A percentile compares a stretch with the other conserved stretches of the same genome.
Conservation (phyloP, 2,329 filamentous ascomycete genomes). For the Trichoderma sp. region DNA sequence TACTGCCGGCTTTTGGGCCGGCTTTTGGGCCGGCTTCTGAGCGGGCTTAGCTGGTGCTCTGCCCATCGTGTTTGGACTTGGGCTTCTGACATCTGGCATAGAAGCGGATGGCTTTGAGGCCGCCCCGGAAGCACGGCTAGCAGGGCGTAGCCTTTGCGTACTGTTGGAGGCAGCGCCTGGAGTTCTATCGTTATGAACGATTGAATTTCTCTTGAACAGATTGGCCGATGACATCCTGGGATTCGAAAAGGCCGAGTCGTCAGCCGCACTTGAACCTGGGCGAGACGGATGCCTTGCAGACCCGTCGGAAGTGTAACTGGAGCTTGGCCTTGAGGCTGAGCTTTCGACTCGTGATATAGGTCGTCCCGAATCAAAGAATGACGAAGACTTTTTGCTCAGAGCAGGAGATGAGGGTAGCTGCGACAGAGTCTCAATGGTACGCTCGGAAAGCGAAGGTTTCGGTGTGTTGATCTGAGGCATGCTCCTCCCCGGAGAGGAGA, state of each 20-base stretch:
- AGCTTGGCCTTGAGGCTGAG: slow-evolving; percentile 54
- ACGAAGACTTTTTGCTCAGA: slow-evolving; percentile 64
- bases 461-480: slow-evolving; percentile 31
- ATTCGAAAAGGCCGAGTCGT: slow-evolving; percentile 39
- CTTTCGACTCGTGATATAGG: slow-evolving; percentile 52
- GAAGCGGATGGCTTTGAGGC: slow-evolving; percentile 31
- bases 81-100: slow-evolving; percentile 33
- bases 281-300: slow-evolving; percentile 55
- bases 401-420: slow-evolving; percentile 77
- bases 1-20: slow-evolving; percentile 49
- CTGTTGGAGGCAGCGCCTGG: slow-evolving; percentile 28
- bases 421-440: slow-evolving; percentile 82
- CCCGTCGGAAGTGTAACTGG: slow-evolving; percentile 61
- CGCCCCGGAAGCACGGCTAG: slow-evolving; percentile 28
- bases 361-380: slow-evolving; percentile 70
- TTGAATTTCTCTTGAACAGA: slow-evolving; percentile 46
- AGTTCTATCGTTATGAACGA: slow-evolving; percentile 42
- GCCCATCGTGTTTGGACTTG: slow-evolving; percentile 43
- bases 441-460: slow-evolving; percentile 70
- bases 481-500: slow-evolving; percentile 19
- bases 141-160: slow-evolving; percentile 30
- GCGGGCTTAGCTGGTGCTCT: slow-evolving; percentile 41
- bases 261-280: slow-evolving; percentile 56
- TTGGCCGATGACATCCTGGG: slow-evolving; percentile 48
- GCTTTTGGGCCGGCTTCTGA: slow-evolving; percentile 50